Percentiles rank a stretch among this genome's conserved stretches.
These are phyloP conservation scores for Yamadazyma spencermartinsiae DNA, from an alignment of 1,139 yeast genomes.

Conservation along the genomic window DNA sequence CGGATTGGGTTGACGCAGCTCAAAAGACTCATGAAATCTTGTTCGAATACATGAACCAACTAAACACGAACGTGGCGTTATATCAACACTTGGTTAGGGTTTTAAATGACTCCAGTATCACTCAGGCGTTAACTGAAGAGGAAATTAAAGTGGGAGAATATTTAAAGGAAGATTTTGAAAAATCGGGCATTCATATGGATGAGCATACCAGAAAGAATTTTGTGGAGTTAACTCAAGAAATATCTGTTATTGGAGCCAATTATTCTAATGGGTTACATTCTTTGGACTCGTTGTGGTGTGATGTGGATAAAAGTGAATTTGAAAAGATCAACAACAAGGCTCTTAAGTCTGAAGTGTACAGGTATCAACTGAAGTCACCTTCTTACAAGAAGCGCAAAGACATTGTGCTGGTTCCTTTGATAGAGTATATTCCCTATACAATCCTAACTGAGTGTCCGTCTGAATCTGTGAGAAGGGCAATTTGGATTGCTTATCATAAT, in stretches of 20 bases:
- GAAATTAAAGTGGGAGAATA: conserved; percentile 82
- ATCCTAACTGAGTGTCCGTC: conserved; percentile 61
- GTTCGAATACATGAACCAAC: conserved; percentile 91
- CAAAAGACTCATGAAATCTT: conserved; percentile 84
- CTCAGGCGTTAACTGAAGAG: conserved; percentile 53
- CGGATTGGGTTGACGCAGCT: conserved; percentile 72
- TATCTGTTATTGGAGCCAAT: conserved; percentile 79
- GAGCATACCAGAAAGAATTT: conserved; percentile 66
- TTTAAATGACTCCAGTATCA: conserved; percentile 43
- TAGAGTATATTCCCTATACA: conserved; percentile 67
- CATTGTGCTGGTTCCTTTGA: conserved; percentile 54
- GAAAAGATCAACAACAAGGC: conserved; percentile 24
- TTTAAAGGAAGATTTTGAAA: conserved; percentile 79
- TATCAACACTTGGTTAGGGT: conserved; percentile 60
- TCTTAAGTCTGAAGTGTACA: conserved; percentile 28
- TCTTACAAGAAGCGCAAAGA: conserved; percentile 9
- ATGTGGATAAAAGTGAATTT: conserved; percentile 32
- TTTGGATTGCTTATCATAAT: conserved; percentile 76
- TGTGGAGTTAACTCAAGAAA: conserved; percentile 76
- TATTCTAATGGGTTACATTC: conserved; percentile 62
- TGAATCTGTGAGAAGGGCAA: conserved; percentile 57
- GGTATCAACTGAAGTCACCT: conserved; percentile 26
- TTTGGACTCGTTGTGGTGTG: conserved; percentile 41
- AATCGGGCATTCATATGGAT: conserved; percentile 87
- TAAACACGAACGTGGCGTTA: conserved; percentile 81